These are phyloP conservation scores for Agrocybe chaxingu DNA, from an alignment of 768 basidiomycete species.

Conservation along the genomic window DNA sequence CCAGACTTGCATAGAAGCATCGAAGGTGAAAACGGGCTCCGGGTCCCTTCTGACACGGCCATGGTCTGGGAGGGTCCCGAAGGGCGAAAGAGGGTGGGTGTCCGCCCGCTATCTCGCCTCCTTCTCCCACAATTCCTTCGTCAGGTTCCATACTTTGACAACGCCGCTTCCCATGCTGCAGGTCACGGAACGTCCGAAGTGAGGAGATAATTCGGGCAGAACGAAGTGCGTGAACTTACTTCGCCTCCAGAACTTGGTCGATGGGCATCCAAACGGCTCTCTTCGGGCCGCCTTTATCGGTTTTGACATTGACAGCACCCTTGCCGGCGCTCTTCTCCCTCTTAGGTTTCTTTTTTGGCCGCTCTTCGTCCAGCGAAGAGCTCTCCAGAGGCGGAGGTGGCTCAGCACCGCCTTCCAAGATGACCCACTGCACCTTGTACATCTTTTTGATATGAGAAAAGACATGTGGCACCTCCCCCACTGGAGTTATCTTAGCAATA, in stretches of 20 bases:
- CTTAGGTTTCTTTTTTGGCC: conserved; percentile 12
- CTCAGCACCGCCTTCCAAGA: conserved; percentile 52
- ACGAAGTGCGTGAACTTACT: conserved; percentile 44
- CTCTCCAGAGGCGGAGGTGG: conserved; percentile 32
- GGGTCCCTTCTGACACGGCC: no score
- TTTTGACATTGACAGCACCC: conserved; percentile 1
- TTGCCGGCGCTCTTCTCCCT: conserved; percentile 8
- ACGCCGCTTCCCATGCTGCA: conserved; percentile 72
- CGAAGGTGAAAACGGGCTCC: no score
- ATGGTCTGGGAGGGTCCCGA: no score
- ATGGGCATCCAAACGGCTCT: conserved; percentile 49
- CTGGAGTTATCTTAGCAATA: conserved; percentile 45
- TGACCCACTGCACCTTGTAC: conserved; percentile 71
- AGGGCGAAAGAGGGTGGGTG: not conserved
- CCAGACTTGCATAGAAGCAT: no score
- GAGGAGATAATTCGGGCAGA: conserved; percentile 7
- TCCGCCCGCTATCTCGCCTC: not conserved
- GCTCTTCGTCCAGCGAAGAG: conserved; percentile 7
- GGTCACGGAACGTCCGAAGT: conserved; percentile 8
- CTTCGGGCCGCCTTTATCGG: conserved; percentile 11
- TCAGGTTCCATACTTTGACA: conserved; percentile 68
- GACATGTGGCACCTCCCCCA: conserved; percentile 70
- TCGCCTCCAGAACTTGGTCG: conserved; percentile 52
- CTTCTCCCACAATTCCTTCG: conserved; percentile 45
- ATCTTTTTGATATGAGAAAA: conserved; percentile 93